These are phyloP conservation scores for Scedosporium dehoogii DNA, from an alignment of 2,329 filamentous ascomycete species.

Conservation along the genomic window DNA sequence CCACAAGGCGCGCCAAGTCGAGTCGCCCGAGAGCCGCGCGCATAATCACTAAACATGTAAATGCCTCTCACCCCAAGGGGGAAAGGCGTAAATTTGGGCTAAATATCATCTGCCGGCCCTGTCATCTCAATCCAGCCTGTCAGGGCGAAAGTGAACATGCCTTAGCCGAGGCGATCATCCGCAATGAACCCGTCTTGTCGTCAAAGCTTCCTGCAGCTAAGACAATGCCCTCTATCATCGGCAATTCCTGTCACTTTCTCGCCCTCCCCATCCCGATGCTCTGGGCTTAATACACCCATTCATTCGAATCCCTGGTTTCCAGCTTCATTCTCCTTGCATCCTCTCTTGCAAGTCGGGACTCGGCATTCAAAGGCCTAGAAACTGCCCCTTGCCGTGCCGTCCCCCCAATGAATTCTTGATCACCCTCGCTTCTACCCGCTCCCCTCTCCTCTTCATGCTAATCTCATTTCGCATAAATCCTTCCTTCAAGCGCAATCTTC, in stretches of 20 bases:
- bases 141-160: not conserved
- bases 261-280: not conserved
- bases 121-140: not conserved
- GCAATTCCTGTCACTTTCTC: not conserved
- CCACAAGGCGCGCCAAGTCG: not conserved
- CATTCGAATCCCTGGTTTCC: not conserved
- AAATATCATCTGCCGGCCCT: not conserved
- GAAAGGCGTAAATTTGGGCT: too few relatives aligned
- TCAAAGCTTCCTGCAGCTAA: not conserved
- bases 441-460: too few relatives aligned
- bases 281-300: not conserved
- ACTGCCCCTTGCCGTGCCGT: too few relatives aligned
- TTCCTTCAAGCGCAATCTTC: too few relatives aligned
- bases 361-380: not conserved
- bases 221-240: not conserved
- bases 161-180: not conserved
- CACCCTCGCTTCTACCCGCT: too few relatives aligned
- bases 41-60: not conserved
- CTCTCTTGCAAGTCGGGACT: not conserved
- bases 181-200: not conserved
- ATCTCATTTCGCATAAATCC: too few relatives aligned
- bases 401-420: not conserved
- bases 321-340: not conserved
- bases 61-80: not conserved
- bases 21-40: not conserved